phyloP scores from a whole-genome alignment of 2,329 filamentous ascomycete genomes.

The Colletotrichum acutatum region DNA sequence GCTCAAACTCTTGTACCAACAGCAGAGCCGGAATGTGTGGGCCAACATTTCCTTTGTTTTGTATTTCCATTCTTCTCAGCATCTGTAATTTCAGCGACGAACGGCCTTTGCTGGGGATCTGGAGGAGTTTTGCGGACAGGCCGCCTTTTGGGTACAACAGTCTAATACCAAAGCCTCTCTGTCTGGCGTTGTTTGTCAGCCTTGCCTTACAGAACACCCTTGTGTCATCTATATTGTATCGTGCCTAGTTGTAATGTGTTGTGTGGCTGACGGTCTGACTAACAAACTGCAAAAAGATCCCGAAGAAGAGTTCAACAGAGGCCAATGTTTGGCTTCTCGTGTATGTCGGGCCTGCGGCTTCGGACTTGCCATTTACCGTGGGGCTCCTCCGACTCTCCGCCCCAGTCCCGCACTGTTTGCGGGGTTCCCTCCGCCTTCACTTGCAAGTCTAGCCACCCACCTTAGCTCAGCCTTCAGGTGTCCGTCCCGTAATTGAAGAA shows the following conservation, averaged over 20 bases:
- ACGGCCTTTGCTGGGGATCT: slow-evolving; percentile 9
- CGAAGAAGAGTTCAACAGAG: no score
- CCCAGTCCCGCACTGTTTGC: neutral
- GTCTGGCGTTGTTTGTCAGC: slow-evolving; percentile 2
- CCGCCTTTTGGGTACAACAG: slow-evolving; percentile 32
- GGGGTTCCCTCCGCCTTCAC: slow-evolving; percentile 2
- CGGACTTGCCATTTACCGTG: no score
- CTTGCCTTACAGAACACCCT: neutral
- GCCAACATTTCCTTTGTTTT: slow-evolving; percentile 1
- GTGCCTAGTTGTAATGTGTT: neutral
- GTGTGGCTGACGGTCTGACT: neutral
- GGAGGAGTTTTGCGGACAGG: slow-evolving; percentile 22
- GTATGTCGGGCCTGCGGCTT: neutral
- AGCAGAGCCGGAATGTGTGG: neutral
- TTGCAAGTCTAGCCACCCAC: neutral
- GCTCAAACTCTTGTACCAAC: slow-evolving; percentile 14
- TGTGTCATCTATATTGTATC: neutral
- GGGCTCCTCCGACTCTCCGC: no score
- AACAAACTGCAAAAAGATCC: neutral
- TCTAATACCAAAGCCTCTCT: slow-evolving; percentile 26
- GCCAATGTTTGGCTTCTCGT: no score
- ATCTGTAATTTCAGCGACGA: slow-evolving; percentile 12
- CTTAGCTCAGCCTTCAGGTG: no score
- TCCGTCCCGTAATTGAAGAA: neutral
- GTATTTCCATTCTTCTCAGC: neutral